Evolutionary conservation across 306 rosid genomes (phyloP).

Genomic region (Cicer arietinum): DNA sequence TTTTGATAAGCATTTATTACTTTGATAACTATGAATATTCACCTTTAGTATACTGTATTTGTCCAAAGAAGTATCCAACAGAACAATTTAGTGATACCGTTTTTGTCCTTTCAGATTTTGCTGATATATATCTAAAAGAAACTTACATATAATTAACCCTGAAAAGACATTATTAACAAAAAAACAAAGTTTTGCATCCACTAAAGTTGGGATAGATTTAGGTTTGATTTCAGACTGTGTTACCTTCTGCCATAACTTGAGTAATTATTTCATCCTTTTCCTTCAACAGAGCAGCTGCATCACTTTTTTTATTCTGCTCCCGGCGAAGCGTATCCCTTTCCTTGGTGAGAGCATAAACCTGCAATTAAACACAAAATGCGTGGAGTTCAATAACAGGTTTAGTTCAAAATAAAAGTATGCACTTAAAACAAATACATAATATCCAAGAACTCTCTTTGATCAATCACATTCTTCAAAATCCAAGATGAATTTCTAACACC

Average conservation of each 20-base stretch:
- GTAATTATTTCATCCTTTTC: constrained; percentile 98
- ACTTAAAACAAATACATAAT: constrained; percentile 21
- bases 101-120: constrained; percentile 34
- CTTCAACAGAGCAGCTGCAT: constrained; percentile 96
- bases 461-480: constrained; percentile 33
- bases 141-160: constrained; percentile 27
- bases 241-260: constrained; percentile 99
- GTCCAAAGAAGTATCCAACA: constrained; percentile 10
- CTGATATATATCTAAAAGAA: constrained; percentile 35
- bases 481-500: constrained; percentile 30
- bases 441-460: constrained; percentile 34
- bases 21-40: constrained; percentile 10
- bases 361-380: constrained; percentile 43
- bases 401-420: constrained; percentile 33
- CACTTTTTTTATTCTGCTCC: constrained; percentile 95
- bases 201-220: constrained; percentile 29
- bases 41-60: not conserved
- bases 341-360: constrained; percentile 96
- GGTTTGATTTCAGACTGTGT: constrained; percentile 24
- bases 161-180: constrained; percentile 14
- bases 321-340: constrained; percentile 97
- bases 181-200: not conserved
- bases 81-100: constrained; percentile 7
- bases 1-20: constrained; percentile 19
- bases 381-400: constrained; percentile 22